Percentiles rank a stretch among this genome's conserved stretches.
Conservation (phyloP, 768 basidiomycete genomes). For the Phaffia australis region DNA sequence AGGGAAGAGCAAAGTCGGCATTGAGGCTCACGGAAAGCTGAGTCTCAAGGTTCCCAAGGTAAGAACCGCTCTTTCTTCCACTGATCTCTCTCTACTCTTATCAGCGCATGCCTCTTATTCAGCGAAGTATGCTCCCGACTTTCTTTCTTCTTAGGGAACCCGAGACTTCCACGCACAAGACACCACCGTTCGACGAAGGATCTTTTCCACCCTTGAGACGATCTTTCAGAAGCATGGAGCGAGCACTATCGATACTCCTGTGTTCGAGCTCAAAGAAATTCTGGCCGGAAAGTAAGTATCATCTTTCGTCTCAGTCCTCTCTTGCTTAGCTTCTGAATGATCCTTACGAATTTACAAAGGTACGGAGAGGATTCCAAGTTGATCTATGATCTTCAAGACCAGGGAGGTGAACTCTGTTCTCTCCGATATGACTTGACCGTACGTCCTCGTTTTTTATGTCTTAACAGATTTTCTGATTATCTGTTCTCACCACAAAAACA, state of each 20-base stretch:
- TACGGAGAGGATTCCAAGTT: slow-evolving; percentile 93
- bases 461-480: too few species aligned
- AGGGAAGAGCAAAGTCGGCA: slow-evolving; percentile 42
- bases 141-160: slow-evolving; percentile 56
- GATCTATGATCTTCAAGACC: slow-evolving; percentile 94
- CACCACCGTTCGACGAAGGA: slow-evolving; percentile 80
- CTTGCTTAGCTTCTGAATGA: not conserved
- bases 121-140: slow-evolving; percentile 18
- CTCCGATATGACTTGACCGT: slow-evolving; percentile 91
- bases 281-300: slow-evolving; percentile 66
- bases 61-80: slow-evolving; percentile 30
- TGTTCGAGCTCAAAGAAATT: slow-evolving; percentile 95
- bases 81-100: not conserved
- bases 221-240: slow-evolving; percentile 83
- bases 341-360: slow-evolving; percentile 13
- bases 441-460: slow-evolving; percentile 24
- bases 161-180: slow-evolving; percentile 86
- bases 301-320: not conserved
- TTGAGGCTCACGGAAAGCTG: slow-evolving; percentile 49
- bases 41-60: slow-evolving; percentile 92
- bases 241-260: slow-evolving; percentile 88
- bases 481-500: not conserved
- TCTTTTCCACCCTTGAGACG: slow-evolving; percentile 77
- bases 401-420: slow-evolving; percentile 91
- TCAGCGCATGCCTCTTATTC: not conserved